Percentiles rank a stretch among this genome's conserved stretches.
Conservation (phyloP, 164 flowering plant genomes). For the Piper betle region DNA sequence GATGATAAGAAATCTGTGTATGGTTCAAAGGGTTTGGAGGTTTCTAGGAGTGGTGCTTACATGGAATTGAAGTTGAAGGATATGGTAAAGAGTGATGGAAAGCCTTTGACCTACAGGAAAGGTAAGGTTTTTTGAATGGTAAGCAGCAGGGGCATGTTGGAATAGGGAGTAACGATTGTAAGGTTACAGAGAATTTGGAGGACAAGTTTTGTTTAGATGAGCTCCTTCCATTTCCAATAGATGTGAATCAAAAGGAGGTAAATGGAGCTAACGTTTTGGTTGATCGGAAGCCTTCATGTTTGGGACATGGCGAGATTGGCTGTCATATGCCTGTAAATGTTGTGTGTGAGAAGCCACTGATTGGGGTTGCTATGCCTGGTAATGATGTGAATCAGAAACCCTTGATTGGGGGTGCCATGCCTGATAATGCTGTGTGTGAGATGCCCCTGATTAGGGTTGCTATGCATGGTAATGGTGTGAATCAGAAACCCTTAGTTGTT, state of each 20-base stretch:
- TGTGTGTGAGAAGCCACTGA: background rate
- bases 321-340: background rate
- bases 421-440: background rate
- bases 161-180: conserved; percentile 3
- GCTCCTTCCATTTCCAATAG: background rate
- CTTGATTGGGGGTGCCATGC: background rate
- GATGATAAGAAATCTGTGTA: conserved; percentile 7
- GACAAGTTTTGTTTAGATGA: background rate
- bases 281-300: background rate
- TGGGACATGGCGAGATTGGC: background rate
- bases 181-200: background rate
- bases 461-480: too few species aligned
- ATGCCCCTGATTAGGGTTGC: background rate
- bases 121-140: conserved; percentile 5
- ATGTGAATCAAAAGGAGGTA: background rate
- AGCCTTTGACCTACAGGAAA: background rate
- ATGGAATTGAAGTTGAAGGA: background rate
- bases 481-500: too few species aligned
- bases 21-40: conserved; percentile 13
- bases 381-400: too few species aligned
- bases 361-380: too few species aligned
- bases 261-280: background rate
- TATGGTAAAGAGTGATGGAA: background rate
- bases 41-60: conserved; percentile 1
- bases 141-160: background rate